Evolutionary conservation across 2,329 filamentous ascomycete genomes (phyloP).

Genomic region (Colletotrichum sp.): DNA sequence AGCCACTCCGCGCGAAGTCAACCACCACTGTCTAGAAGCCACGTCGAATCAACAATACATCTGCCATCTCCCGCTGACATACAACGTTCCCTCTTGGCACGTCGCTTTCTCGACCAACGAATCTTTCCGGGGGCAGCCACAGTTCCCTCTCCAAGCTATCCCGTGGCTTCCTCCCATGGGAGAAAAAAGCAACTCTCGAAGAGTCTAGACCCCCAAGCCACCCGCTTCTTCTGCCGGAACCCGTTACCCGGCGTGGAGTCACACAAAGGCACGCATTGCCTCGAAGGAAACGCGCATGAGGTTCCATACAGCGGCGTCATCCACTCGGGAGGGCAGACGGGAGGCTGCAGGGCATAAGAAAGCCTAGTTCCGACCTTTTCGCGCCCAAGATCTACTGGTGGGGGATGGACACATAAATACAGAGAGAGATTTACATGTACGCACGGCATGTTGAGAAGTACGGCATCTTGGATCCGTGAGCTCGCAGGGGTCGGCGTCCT

Average conservation of each 20-base stretch:
- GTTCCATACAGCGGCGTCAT: not conserved
- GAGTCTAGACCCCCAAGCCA: not conserved
- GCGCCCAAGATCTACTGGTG: not conserved
- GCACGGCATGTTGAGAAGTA: not conserved
- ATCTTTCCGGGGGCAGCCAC: not conserved
- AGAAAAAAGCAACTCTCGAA: not conserved
- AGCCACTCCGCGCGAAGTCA: not conserved
- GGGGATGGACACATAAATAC: not conserved
- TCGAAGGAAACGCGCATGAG: not conserved
- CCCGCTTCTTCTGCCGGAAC: not conserved
- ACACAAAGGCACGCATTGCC: not conserved
- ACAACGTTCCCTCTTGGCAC: not conserved
- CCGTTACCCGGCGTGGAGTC: not conserved
- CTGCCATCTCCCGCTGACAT: not conserved
- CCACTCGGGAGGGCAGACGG: not conserved
- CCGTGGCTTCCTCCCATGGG: not conserved
- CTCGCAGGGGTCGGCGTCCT: not conserved
- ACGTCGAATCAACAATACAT: not conserved
- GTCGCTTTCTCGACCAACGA: not conserved
- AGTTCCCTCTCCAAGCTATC: not conserved
- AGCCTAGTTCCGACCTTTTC: not conserved
- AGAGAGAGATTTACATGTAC: not conserved
- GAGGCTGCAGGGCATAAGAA: not conserved
- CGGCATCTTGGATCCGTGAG: not conserved
- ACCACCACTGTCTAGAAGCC: not conserved